phyloP scores from a whole-genome alignment of 208 protist species.

The Tetramitus jugosus region DNA sequence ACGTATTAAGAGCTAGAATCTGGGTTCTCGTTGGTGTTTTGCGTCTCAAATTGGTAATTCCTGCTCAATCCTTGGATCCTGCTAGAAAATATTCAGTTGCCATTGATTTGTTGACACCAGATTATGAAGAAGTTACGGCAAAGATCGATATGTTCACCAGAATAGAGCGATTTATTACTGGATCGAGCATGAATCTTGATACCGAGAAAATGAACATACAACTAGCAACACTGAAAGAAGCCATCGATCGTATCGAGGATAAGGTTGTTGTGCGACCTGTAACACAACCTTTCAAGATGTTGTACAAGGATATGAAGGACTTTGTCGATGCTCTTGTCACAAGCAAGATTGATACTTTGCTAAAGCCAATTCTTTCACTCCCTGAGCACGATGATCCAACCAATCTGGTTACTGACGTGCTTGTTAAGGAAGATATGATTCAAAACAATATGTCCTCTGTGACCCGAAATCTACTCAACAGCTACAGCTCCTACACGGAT shows the following conservation, averaged over 20 bases:
- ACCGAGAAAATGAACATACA: not conserved
- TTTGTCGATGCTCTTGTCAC: not conserved
- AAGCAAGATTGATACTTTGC: not conserved
- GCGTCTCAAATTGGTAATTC: constrained; percentile 15
- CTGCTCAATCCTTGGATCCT: constrained; percentile 19
- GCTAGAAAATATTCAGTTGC: constrained; percentile 1
- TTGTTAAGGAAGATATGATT: constrained; percentile 14
- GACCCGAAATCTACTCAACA: too few relatives aligned
- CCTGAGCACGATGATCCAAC: too few relatives aligned
- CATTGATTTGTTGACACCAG: not conserved
- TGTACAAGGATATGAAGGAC: not conserved
- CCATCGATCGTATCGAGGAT: not conserved
- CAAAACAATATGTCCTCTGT: too few relatives aligned
- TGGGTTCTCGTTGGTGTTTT: not conserved
- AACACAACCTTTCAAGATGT: not conserved
- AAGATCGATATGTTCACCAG: not conserved
- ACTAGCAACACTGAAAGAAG: not conserved
- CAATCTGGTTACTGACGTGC: too few relatives aligned
- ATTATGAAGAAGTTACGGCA: not conserved
- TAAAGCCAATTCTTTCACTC: not conserved
- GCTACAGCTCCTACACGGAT: too few relatives aligned
- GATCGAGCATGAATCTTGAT: not conserved
- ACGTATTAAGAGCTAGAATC: not conserved
- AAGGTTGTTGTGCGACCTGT: not conserved
- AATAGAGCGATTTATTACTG: constrained; percentile 12